Conservation (phyloP, 768 basidiomycete genomes). For the Mycena metata region DNA sequence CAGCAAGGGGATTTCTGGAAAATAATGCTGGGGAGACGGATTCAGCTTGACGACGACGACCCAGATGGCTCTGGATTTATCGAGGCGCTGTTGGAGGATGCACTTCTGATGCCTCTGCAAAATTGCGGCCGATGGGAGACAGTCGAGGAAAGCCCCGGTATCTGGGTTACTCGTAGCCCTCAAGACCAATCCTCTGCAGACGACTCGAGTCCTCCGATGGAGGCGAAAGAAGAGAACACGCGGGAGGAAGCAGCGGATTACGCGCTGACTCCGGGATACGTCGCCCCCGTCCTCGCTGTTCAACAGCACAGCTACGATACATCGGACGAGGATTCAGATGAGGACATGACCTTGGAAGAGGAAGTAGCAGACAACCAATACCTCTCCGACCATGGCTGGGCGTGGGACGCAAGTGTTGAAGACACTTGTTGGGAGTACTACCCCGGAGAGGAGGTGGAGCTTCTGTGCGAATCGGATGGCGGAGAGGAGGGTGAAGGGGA, state of each 20-base stretch:
- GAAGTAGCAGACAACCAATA: conserved; percentile 8
- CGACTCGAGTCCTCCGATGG: too few species aligned
- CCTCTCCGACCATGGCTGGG: conserved; percentile 24
- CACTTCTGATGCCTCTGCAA: conserved; percentile 40
- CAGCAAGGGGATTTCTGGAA: conserved; percentile 53
- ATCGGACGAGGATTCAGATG: conserved; percentile 26
- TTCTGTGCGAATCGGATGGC: not conserved
- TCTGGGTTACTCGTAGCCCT: conserved; percentile 49
- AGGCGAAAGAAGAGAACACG: too few species aligned
- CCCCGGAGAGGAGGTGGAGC: too few species aligned
- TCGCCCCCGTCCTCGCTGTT: too few species aligned
- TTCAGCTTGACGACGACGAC: conserved; percentile 53
- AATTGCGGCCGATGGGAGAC: conserved; percentile 46
- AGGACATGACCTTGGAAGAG: conserved; percentile 14
- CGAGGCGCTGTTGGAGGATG: conserved; percentile 51
- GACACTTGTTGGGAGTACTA: conserved; percentile 23
- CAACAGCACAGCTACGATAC: conserved; percentile 10
- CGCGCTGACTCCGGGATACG: too few species aligned
- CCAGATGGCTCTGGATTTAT: conserved; percentile 52
- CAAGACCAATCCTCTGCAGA: not conserved
- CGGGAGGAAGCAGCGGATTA: too few species aligned
- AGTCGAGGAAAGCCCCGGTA: conserved; percentile 43
- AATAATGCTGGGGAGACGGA: conserved; percentile 53
- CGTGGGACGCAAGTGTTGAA: conserved; percentile 17
- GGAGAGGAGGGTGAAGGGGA: conserved; percentile 6